phyloP scores from a whole-genome alignment of 2,329 filamentous ascomycete genomes.

The Botrytis hyacinthi region DNA sequence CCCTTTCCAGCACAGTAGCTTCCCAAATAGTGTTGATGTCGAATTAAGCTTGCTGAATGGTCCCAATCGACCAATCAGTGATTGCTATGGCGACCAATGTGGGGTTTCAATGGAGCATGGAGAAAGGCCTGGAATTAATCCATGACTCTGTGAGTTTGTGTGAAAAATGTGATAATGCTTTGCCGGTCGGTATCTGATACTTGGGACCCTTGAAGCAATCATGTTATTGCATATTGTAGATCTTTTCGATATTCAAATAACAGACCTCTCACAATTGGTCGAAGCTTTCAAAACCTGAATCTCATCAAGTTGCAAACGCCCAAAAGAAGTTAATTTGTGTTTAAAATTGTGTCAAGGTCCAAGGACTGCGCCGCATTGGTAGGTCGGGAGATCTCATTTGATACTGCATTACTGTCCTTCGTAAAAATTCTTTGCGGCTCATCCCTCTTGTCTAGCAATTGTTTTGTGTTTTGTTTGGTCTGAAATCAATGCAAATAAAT shows the following conservation, averaged over 20 bases:
- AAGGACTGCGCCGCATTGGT: background rate
- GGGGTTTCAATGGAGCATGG: background rate
- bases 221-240: conserved; percentile 1
- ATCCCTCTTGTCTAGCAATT: background rate
- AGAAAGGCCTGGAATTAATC: background rate
- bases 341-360: background rate
- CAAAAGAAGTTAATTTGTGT: background rate
- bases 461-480: background rate
- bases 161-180: background rate
- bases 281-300: background rate
- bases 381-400: background rate
- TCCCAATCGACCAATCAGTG: background rate
- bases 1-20: background rate
- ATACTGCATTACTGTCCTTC: background rate
- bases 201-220: conserved; percentile 12
- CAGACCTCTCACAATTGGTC: background rate
- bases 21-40: background rate
- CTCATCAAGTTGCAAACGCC: conserved; percentile 2
- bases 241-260: background rate
- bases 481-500: background rate
- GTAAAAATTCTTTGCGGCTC: too few relatives aligned
- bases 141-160: conserved; percentile 8
- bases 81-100: background rate
- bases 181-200: conserved; percentile 2
- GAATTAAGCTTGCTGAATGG: background rate